phyloP scores from a whole-genome alignment of 257 asterid species.

The Lithospermum erythrorhizon region DNA sequence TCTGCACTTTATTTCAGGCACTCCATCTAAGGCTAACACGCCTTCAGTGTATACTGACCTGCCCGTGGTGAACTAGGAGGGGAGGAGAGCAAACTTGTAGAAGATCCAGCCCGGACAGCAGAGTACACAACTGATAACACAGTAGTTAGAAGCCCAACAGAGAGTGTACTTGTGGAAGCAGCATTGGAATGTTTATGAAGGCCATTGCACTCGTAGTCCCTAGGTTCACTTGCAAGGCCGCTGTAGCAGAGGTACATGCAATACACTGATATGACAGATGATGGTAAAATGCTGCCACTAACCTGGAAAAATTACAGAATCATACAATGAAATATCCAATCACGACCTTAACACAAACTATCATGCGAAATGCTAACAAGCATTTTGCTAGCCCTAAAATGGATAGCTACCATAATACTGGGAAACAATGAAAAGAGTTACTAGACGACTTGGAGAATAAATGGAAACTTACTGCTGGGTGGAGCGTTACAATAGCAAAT shows the following conservation, averaged over 20 bases:
- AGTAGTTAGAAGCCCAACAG: constrained; percentile 66
- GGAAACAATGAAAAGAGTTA: not conserved
- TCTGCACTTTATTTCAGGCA: not conserved
- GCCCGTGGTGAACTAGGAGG: constrained; percentile 85
- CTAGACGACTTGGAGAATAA: not conserved
- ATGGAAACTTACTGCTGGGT: constrained; percentile 62
- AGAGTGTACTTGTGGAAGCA: constrained; percentile 64
- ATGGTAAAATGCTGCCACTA: constrained; percentile 79
- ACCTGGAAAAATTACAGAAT: constrained; percentile 33
- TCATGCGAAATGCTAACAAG: too few relatives aligned
- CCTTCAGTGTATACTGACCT: constrained; percentile 26
- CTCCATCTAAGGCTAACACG: not conserved
- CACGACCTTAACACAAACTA: too few relatives aligned
- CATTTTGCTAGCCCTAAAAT: too few relatives aligned
- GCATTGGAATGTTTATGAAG: constrained; percentile 81
- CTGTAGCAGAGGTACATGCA: constrained; percentile 95
- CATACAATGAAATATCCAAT: constrained; percentile 1
- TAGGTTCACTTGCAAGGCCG: constrained; percentile 86
- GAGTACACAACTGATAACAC: constrained; percentile 79
- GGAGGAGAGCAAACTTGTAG: constrained; percentile 76
- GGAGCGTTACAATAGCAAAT: constrained; percentile 72
- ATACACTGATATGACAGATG: constrained; percentile 77
- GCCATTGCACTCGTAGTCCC: constrained; percentile 82
- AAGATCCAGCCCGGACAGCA: constrained; percentile 86
- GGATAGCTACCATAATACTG: not conserved